A percentile compares a stretch with the other conserved stretches of the same genome.
Evolutionary conservation across 2,329 filamentous ascomycete genomes (phyloP).

Genomic region (Coniella vitis): DNA sequence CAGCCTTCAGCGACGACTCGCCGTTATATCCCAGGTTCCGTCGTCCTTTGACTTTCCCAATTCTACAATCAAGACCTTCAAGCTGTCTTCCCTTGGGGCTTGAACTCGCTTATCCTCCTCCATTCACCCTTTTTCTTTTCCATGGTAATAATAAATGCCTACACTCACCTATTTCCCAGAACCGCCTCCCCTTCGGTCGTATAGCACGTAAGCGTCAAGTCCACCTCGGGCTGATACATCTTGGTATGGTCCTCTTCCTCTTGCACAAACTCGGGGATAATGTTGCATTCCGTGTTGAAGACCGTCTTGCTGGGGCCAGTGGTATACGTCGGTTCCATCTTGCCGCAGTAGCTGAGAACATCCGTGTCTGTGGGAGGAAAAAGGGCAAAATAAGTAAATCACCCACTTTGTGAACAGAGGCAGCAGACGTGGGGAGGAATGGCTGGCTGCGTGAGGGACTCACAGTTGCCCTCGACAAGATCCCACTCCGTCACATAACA

Average conservation of each 20-base stretch:
- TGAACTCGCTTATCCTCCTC: too few species aligned
- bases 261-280: conserved; percentile 7
- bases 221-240: conserved; percentile 15
- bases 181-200: background rate
- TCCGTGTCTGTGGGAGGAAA: conserved; percentile 3
- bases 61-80: too few species aligned
- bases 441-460: background rate
- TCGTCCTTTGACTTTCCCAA: too few species aligned
- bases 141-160: too few species aligned
- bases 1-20: too few species aligned
- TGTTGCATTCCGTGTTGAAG: conserved; percentile 16
- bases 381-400: background rate
- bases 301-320: conserved; percentile 6
- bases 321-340: background rate
- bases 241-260: conserved; percentile 11
- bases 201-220: conserved; percentile 14
- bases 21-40: too few species aligned
- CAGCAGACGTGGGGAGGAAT: too few species aligned
- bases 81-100: too few species aligned
- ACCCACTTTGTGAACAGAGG: too few species aligned
- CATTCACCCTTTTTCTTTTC: too few species aligned
- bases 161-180: conserved; percentile 4
- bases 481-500: conserved; percentile 16
- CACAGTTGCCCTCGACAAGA: conserved; percentile 14
- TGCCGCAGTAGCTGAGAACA: conserved; percentile 12